A percentile compares a stretch with the other conserved stretches of the same genome.
Conservation (phyloP, 2,329 filamentous ascomycete genomes). For the Cladophialophora exuberans region DNA sequence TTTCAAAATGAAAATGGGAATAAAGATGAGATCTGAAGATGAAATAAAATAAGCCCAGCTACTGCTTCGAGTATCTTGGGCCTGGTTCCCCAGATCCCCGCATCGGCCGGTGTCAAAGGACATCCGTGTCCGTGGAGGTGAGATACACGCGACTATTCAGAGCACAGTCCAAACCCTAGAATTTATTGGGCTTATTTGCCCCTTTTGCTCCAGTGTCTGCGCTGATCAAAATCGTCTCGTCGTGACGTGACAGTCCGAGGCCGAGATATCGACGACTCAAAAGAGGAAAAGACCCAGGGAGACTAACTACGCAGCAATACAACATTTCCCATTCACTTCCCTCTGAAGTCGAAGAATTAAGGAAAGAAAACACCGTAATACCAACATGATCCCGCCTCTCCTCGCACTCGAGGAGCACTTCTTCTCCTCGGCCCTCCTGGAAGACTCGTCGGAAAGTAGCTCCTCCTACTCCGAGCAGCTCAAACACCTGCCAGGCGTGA, state of each 20-base stretch:
- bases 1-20: too few species aligned
- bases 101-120: not conserved
- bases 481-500: conserved; percentile 25
- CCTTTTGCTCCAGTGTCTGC: too few species aligned
- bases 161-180: not conserved
- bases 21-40: not conserved
- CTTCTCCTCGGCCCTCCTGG: conserved; percentile 23
- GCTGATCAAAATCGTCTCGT: too few species aligned
- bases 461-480: conserved; percentile 27
- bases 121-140: not conserved
- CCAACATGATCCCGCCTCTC: conserved; percentile 25
- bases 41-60: not conserved
- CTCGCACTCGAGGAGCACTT: conserved; percentile 33
- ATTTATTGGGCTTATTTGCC: too few species aligned
- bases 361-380: too few species aligned
- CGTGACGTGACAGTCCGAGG: too few species aligned
- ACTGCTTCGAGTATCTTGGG: not conserved
- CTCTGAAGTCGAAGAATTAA: too few species aligned
- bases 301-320: too few species aligned
- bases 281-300: too few species aligned
- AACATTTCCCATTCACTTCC: too few species aligned
- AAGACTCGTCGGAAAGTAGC: conserved; percentile 3
- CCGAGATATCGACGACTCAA: too few species aligned
- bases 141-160: not conserved
- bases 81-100: not conserved